A percentile compares a stretch with the other conserved stretches of the same genome.
These are phyloP conservation scores for Coelastrella sp. DNA, from an alignment of 139 green algal species.

Conservation along the genomic window DNA sequence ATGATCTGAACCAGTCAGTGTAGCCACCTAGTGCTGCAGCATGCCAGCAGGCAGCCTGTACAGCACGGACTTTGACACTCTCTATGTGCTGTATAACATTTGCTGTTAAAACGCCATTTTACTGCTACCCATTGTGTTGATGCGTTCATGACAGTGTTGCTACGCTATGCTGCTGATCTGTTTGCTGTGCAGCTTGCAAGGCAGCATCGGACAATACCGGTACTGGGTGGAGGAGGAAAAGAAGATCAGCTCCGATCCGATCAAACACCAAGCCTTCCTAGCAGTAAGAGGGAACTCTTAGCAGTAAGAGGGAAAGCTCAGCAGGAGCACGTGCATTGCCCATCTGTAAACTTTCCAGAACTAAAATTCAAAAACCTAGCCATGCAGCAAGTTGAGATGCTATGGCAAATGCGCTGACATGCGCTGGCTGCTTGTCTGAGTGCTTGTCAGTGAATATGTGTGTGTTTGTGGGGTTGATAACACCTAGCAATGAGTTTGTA, in stretches of 20 bases:
- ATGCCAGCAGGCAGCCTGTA: too few relatives aligned
- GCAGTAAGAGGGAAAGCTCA: neutral
- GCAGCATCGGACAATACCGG: constrained; percentile 51
- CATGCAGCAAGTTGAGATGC: too few relatives aligned
- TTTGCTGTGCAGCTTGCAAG: constrained; percentile 25
- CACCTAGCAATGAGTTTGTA: neutral
- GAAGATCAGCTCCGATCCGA: constrained; percentile 41
- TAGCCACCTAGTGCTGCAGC: too few relatives aligned
- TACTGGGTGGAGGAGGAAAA: constrained; percentile 49
- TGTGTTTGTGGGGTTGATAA: neutral
- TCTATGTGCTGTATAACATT: neutral
- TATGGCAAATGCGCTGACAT: too few relatives aligned
- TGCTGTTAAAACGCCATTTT: neutral
- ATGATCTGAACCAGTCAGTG: too few relatives aligned
- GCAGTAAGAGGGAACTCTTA: neutral
- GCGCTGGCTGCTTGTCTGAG: too few relatives aligned
- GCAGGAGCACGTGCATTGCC: neutral
- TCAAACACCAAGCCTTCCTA: constrained; percentile 47
- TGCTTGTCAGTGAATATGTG: too few relatives aligned
- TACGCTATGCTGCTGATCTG: neutral
- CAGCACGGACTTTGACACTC: too few relatives aligned
- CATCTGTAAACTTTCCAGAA: too few relatives aligned
- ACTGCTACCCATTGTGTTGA: neutral
- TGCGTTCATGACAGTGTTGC: neutral
- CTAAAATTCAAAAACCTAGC: too few relatives aligned